Conservation (phyloP, 192 early-diverging fungal genomes). For the Phlyctochytrium bullatum region DNA sequence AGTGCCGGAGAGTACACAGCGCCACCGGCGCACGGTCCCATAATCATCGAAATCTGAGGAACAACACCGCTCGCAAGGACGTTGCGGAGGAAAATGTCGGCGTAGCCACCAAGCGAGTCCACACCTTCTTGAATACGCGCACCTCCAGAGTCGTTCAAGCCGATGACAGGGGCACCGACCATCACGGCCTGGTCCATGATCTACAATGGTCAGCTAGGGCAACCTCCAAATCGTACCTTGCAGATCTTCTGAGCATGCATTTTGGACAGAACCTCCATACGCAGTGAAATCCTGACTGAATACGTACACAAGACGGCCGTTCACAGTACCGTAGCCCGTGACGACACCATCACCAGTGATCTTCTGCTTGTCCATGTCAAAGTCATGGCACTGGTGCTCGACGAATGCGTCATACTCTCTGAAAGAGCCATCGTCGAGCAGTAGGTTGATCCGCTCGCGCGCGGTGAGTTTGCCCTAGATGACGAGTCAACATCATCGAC, state of each 20-base stretch:
- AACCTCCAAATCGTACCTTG: no score
- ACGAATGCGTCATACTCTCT: constrained; percentile 91
- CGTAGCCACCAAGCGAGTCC: constrained; percentile 91
- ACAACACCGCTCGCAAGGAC: constrained; percentile 90
- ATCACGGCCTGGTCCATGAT: constrained; percentile 88
- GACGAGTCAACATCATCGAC: neutral
- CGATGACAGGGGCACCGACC: constrained; percentile 92
- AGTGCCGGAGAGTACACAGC: constrained; percentile 96
- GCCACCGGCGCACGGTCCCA: constrained; percentile 97
- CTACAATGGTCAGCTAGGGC: constrained; percentile 19
- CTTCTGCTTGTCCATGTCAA: constrained; percentile 79
- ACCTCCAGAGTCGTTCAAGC: constrained; percentile 95
- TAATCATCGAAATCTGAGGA: constrained; percentile 93
- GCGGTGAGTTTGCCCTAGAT: constrained; percentile 87
- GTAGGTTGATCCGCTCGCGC: constrained; percentile 81
- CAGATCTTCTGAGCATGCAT: constrained; percentile 90
- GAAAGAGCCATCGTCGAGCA: constrained; percentile 83
- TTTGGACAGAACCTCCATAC: constrained; percentile 86
- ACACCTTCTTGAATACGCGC: constrained; percentile 98
- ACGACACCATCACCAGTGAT: constrained; percentile 94
- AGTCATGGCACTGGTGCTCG: constrained; percentile 90
- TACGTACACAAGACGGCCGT: constrained; percentile 84
- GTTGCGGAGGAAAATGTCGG: constrained; percentile 94
- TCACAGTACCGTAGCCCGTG: constrained; percentile 92
- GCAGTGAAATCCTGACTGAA: constrained; percentile 95